Conservation (phyloP, 176 grass and related monocot species). For the Paspalum vaginatum region DNA sequence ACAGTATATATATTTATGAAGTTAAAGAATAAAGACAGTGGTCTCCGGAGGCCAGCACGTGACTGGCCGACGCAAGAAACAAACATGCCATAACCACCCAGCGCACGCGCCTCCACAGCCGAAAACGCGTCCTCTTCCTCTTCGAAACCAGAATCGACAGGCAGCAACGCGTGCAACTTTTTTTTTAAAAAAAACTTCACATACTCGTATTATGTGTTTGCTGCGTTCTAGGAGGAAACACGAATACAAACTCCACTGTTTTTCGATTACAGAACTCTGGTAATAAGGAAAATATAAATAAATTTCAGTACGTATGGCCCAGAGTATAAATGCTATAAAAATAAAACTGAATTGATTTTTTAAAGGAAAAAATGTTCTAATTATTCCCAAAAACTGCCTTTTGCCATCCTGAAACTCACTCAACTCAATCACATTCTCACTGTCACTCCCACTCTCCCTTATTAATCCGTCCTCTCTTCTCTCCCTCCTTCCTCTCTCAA, state of each 20-base stretch:
- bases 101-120: neutral
- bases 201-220: neutral
- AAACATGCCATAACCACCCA: neutral
- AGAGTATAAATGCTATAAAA: too few relatives aligned
- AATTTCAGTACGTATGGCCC: too few relatives aligned
- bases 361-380: too few relatives aligned
- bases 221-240: neutral
- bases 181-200: neutral
- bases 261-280: neutral
- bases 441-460: neutral
- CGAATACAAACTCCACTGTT: neutral
- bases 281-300: too few relatives aligned
- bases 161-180: slow-evolving; percentile 8
- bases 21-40: neutral
- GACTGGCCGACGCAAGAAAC: neutral
- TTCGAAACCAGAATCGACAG: neutral
- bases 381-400: neutral
- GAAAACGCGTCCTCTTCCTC: neutral
- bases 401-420: neutral
- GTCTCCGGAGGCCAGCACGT: neutral
- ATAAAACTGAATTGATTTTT: too few relatives aligned
- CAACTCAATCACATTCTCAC: neutral
- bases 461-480: neutral
- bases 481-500: slow-evolving; percentile 13
- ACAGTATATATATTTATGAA: too few relatives aligned